These are phyloP conservation scores for Clavispora fructus DNA, from an alignment of 805 yeast species.

Conservation along the genomic window DNA sequence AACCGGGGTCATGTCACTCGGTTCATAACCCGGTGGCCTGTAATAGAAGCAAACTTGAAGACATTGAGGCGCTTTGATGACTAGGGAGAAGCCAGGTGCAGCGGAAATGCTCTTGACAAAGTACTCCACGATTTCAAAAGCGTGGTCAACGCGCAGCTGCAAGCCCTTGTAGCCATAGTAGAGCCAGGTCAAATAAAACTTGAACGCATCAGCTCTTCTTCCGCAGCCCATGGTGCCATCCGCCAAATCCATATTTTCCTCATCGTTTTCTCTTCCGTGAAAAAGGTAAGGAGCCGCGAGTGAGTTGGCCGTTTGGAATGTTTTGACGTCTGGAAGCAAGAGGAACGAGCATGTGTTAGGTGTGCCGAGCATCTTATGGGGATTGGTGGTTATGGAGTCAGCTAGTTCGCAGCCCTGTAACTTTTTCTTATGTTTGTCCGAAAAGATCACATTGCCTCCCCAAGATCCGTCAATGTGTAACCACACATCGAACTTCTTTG, in stretches of 20 bases:
- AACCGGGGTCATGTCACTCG: slow-evolving; percentile 35
- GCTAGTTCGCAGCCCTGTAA: slow-evolving; percentile 62
- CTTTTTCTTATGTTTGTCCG: slow-evolving; percentile 39
- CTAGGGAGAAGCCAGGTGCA: slow-evolving; percentile 46
- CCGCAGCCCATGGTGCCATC: slow-evolving; percentile 94
- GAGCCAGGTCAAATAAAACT: slow-evolving; percentile 74
- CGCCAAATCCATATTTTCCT: slow-evolving; percentile 67
- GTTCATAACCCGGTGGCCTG: slow-evolving; percentile 36
- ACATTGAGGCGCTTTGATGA: slow-evolving; percentile 64
- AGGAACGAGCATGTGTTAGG: slow-evolving; percentile 75
- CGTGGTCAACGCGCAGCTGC: slow-evolving; percentile 64
- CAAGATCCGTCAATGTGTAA: slow-evolving; percentile 85
- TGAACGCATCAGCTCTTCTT: slow-evolving; percentile 75
- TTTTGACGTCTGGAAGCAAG: slow-evolving; percentile 60
- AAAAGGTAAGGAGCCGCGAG: slow-evolving; percentile 75
- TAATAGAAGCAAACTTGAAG: slow-evolving; percentile 81
- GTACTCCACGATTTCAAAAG: slow-evolving; percentile 59
- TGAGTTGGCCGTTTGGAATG: slow-evolving; percentile 69
- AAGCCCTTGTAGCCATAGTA: slow-evolving; percentile 72
- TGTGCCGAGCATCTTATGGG: slow-evolving; percentile 86
- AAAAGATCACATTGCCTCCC: slow-evolving; percentile 83
- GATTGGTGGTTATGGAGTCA: slow-evolving; percentile 73
- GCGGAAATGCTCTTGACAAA: slow-evolving; percentile 42
- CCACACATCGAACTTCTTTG: slow-evolving; percentile 58
- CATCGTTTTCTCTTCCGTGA: slow-evolving; percentile 51